Evolutionary conservation across 345 rosid species (phyloP).

Genomic region (Ricinus communis): DNA sequence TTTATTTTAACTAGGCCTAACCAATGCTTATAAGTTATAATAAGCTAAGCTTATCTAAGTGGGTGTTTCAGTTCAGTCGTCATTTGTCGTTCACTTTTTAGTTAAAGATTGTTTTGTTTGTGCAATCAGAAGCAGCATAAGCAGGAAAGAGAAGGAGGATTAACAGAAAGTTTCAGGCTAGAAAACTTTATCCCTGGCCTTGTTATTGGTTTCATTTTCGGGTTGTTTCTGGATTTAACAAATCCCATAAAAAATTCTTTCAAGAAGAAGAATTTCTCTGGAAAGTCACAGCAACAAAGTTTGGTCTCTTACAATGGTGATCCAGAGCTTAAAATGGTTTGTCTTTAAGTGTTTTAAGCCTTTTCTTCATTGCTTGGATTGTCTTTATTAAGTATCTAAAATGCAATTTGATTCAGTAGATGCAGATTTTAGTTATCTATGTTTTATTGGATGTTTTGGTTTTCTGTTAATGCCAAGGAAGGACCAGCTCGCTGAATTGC

Average conservation of each 20-base stretch:
- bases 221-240: slow-evolving; percentile 69
- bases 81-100: not conserved
- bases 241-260: slow-evolving; percentile 40
- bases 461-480: not conserved
- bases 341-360: not conserved
- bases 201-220: slow-evolving; percentile 79
- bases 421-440: not conserved
- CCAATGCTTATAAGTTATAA: no score
- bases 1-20: not conserved
- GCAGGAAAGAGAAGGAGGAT: slow-evolving; percentile 43
- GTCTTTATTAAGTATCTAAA: not conserved
- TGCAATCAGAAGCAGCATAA: slow-evolving; percentile 43
- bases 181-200: slow-evolving; percentile 85
- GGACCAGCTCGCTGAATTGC: no score
- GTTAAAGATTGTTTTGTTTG: not conserved
- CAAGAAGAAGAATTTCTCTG: slow-evolving; percentile 60
- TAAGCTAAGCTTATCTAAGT: no score
- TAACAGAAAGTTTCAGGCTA: slow-evolving; percentile 63
- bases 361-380: not conserved
- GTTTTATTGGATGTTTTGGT: not conserved
- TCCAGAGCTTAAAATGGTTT: slow-evolving; percentile 79
- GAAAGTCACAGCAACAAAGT: slow-evolving; percentile 49
- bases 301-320: slow-evolving; percentile 43
- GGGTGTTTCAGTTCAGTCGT: not conserved
- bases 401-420: not conserved